phyloP scores from a whole-genome alignment of 768 basidiomycete genomes.

The Xerocomus brunneocitrinus region DNA sequence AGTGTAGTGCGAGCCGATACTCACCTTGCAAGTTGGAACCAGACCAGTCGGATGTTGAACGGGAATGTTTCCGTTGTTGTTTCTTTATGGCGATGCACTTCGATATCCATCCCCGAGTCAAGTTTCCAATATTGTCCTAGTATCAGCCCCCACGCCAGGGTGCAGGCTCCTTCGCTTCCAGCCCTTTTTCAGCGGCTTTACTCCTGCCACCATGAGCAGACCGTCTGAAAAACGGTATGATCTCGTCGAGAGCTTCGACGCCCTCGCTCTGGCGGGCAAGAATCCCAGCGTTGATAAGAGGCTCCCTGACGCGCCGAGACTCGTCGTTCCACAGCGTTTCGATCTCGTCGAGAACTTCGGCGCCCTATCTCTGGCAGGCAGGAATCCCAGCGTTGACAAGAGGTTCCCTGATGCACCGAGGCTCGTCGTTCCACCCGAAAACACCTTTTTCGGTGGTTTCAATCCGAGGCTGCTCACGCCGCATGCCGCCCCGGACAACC shows the following conservation, averaged over 20 bases:
- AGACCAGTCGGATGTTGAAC: background rate
- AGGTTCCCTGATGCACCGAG: too few species aligned
- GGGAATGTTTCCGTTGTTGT: background rate
- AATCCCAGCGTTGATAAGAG: constrained; percentile 4
- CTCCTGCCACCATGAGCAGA: constrained; percentile 19
- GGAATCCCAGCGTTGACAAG: too few species aligned
- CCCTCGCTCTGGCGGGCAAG: constrained; percentile 29
- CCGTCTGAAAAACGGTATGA: constrained; percentile 17
- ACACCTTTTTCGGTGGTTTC: constrained; percentile 52
- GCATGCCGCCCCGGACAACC: constrained; percentile 7
- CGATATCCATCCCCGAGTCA: constrained; percentile 15
- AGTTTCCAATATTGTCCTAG: constrained; percentile 12
- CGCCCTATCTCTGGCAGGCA: too few species aligned
- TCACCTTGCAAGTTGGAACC: background rate
- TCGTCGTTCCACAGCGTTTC: too few species aligned
- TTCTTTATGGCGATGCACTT: constrained; percentile 12
- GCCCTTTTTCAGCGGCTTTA: constrained; percentile 2
- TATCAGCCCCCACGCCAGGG: constrained; percentile 2
- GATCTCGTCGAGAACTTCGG: background rate
- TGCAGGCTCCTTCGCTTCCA: constrained; percentile 10
- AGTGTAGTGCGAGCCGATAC: constrained; percentile 1
- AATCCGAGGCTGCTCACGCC: constrained; percentile 10
- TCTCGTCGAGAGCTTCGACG: constrained; percentile 32
- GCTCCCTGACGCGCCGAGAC: constrained; percentile 2
- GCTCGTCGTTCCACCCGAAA: background rate